Base-by-base conservation (phyloP, 495 filamentous ascomycete genomes). In the Cairneyella variabilis region DNA sequence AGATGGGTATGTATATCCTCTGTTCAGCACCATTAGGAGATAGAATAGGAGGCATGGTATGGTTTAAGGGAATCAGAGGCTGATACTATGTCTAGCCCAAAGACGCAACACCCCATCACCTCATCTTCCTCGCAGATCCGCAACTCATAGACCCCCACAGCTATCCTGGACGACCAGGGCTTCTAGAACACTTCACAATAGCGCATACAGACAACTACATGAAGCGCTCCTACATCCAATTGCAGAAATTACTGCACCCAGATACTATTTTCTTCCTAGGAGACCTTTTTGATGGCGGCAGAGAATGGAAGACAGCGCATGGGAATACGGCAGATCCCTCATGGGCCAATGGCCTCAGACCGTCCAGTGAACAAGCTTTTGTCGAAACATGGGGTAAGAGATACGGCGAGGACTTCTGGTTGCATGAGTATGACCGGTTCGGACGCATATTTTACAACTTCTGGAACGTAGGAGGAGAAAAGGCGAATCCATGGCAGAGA, bases 121-220 rank as follows among this genome's bases (percentile, higher is more conserved):
- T 97, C 50, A 80, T 86, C 46, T 85, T 99, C 61, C 74, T 99
- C 52, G 91, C 95, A 34, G 95, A 99, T 65, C 95, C 95, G n/a
- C 95, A 99, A 66, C 77, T 99, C 28, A 90, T 96, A 61, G 95
- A 99, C 69, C 89, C 92, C 25, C 93, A 99, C 65, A 93, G 90
- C 12, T 97, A 99, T 66, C 88, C 93, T 16, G 93, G 86, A 42
- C 86, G 95, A 36, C 93, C 93, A 34, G 93, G 91, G 89, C 86
- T 89, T 16, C 68, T 97, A 4, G 88, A 83, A 18, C 78, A 84
- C 1, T 65, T 93, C 42, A 97, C 92, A 0, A 76, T 91, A 28
- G 70, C 76, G 48, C 85, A 95, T 62, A 95, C 90, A 5, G 95
- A 99, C 63, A 84, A 88, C 53, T 99, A 96, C 62, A 73, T 97